Conservation (phyloP, 768 basidiomycete species). For the Mycena floridula region DNA sequence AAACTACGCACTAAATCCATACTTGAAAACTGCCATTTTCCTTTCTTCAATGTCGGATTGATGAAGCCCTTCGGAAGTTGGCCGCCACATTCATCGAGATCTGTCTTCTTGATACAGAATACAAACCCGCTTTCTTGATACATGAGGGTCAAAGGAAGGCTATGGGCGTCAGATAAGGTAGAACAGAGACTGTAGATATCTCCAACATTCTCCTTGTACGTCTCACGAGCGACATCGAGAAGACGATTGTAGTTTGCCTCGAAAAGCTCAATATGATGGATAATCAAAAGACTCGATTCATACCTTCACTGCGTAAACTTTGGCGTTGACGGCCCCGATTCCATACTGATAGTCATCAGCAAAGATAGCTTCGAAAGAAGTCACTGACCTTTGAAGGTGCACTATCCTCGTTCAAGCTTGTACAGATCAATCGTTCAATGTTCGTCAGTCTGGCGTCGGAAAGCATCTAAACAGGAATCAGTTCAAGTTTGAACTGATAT, state of each 20-base stretch:
- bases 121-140: slow-evolving; percentile 75
- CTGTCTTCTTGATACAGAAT: slow-evolving; percentile 62
- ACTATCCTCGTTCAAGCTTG: slow-evolving; percentile 69
- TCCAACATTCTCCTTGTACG: slow-evolving; percentile 87
- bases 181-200: slow-evolving; percentile 75
- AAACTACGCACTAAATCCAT: slow-evolving; percentile 63
- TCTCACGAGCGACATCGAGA: slow-evolving; percentile 92
- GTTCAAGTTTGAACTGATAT: not conserved
- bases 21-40: slow-evolving; percentile 70
- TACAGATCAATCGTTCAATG: slow-evolving; percentile 54
- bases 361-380: not conserved
- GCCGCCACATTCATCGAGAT: slow-evolving; percentile 37
- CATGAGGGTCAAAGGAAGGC: slow-evolving; percentile 56
- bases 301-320: slow-evolving; percentile 86
- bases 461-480: slow-evolving; percentile 47
- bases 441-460: slow-evolving; percentile 62
- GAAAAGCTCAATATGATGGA: not conserved
- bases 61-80: slow-evolving; percentile 68
- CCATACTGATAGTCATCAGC: slow-evolving; percentile 43
- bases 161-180: slow-evolving; percentile 53
- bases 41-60: slow-evolving; percentile 59
- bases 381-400: slow-evolving; percentile 48
- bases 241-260: slow-evolving; percentile 75
- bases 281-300: not conserved
- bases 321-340: slow-evolving; percentile 66